Evolutionary conservation across 768 basidiomycete genomes (phyloP), one percentile per base, ranked within the genome.

Genomic region (Gymnopilus junonius): DNA sequence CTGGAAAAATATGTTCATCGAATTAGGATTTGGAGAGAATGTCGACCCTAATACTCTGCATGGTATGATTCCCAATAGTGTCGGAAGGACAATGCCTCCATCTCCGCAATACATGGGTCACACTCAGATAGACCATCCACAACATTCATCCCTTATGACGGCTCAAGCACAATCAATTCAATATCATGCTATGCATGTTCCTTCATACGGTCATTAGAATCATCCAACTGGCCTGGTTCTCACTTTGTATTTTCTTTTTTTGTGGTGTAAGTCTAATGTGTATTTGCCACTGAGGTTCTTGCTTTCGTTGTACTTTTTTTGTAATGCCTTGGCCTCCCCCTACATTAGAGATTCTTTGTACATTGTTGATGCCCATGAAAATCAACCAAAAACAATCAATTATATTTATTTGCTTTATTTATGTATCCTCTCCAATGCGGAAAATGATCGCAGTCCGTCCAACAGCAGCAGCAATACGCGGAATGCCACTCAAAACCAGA

Each of bases 1-100:
- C 73, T 91, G 86, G 82, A 85, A 85, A 66, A 85, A 85, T 62
- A 92, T 93, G 89, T 86, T 90, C 66, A 75, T 87, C 46, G 90
- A 92, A 66, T 83, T 91, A 15, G 90, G 91, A 21, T 88, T 87
- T 66, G 87, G 87, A 20, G 87, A 82, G 42, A 78, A 79, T 58
- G 75, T 69, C 27, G 76, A 83, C 45, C 69, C 73, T 7, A 66
- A 72, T 45, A 63, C 58, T 50, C 57, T 72, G 51, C 71, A 74
- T 20, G 55, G 67, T 39, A 69, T 71, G 12, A 65, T 70, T 34
- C 53, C 65, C 10, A 62, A 64, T 25, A 68, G 58, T 45, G 68
- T 73, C 14, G 58, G 64, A 29, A 71, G 69, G 48, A 63, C 64
- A 21, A 62, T 72, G 43, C 63, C 68, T 21, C 46, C 53, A 17